A percentile compares a stretch with the other conserved stretches of the same genome.
phyloP scores from a whole-genome alignment of 1,284 basidiomycete species.

The Stygiomarasmius scandens region DNA sequence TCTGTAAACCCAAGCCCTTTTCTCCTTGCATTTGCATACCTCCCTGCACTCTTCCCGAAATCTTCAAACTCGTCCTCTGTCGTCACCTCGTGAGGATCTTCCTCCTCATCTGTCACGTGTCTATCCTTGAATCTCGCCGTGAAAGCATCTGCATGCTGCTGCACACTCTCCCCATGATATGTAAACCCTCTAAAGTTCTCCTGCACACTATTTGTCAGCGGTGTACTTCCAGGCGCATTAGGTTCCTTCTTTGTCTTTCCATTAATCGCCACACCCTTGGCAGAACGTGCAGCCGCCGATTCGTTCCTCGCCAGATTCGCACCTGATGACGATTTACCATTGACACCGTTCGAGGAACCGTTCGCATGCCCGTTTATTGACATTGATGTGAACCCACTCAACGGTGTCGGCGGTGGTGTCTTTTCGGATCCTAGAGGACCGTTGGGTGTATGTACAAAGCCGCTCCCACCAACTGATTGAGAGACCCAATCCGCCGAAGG shows the following conservation, averaged over 20 bases:
- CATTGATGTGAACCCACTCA: slow-evolving; percentile 4
- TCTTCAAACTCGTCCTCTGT: slow-evolving; percentile 73
- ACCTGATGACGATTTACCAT: slow-evolving; percentile 17
- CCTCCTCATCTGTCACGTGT: slow-evolving; percentile 39
- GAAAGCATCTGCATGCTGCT: slow-evolving; percentile 38
- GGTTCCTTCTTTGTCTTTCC: slow-evolving; percentile 43
- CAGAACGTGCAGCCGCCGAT: neutral
- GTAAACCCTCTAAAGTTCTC: slow-evolving; percentile 95
- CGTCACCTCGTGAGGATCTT: slow-evolving; percentile 46
- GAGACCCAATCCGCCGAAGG: slow-evolving; percentile 73
- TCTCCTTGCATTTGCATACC: slow-evolving; percentile 58
- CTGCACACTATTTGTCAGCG: slow-evolving; percentile 87
- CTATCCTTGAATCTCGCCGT: slow-evolving; percentile 43
- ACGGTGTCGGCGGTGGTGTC: slow-evolving; percentile 20
- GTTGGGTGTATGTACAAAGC: slow-evolving; percentile 61
- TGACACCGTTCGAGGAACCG: neutral
- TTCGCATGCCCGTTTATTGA: slow-evolving; percentile 3
- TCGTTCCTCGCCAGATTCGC: slow-evolving; percentile 9
- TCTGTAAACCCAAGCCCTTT: slow-evolving; percentile 51
- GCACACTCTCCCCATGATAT: slow-evolving; percentile 79
- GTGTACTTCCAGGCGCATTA: slow-evolving; percentile 48
- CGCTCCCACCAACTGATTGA: slow-evolving; percentile 41
- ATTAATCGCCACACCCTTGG: slow-evolving; percentile 59
- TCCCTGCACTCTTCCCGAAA: slow-evolving; percentile 53
- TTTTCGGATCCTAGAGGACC: slow-evolving; percentile 73